Base-by-base conservation (phyloP, 768 basidiomycete species). In the Clitopilus passeckerianus region DNA sequence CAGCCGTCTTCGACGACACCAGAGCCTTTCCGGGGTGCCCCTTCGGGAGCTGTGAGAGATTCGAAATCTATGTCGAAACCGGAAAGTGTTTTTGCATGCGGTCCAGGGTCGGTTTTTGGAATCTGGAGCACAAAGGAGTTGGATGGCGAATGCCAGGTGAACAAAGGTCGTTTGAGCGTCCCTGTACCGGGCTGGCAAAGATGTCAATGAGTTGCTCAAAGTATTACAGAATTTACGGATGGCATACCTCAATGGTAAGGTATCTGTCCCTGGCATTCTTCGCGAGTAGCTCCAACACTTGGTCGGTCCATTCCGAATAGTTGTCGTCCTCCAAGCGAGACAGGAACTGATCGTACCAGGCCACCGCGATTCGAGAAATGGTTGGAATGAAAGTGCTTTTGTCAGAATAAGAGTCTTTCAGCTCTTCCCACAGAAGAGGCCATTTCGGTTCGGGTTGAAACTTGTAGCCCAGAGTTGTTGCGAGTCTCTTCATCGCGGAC, bases 21-120 rank as follows among this genome's bases (percentile, higher is more conserved):
- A 14, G 53, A 5, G n/a, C 16, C 20, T 12, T 12, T 5, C 18
- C 46, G 33, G 12, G 58, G 34, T 16, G 46, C 43, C 34, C 35
- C 35, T 2, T 63, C 57, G n/a, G 60, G 34, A 8, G 59, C 59
- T 56, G 75, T 72, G 24, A 74, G 60, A 30, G 61, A 65, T 24
- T 72, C 72, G 41, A 78, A 71, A 56, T 75, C 74, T 27, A 69
- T 69, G 41, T 76, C 74, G 53, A 74, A 74, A 0, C 66, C 70
- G 6, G 71, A 58, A 20, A 70, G 67, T 16, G 75, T 61, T 24
- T 63, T 59, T 16, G 69, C 57, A 30, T 70, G 67, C 9, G 67
- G 64, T 5, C 65, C 59, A 4, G 71, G 70, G 24, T 66, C 64
- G n/a, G 63, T 56, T 12, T 68, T 72, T 6, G 76, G 77, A 59